Base-by-base conservation (phyloP, 139 green algal species). In the Chlorella sp. region DNA sequence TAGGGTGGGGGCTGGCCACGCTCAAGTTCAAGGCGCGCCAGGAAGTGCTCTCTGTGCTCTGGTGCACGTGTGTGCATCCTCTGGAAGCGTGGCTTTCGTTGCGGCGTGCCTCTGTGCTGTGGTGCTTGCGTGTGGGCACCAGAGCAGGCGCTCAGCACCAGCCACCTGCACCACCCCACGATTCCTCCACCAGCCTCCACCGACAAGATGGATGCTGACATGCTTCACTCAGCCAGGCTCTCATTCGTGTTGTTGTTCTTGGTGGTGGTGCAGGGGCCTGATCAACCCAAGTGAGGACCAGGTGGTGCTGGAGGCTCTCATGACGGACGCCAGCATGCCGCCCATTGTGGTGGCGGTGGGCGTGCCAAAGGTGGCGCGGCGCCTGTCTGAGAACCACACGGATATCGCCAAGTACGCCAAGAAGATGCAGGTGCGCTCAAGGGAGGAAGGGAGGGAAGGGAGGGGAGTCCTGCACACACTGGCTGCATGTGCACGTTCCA, bases 251-350 rank as follows among this genome's bases (percentile, higher is more conserved):
- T n/a, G n/a, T n/a, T n/a, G n/a, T n/a, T n/a, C n/a, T n/a, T n/a
- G n/a, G n/a, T n/a, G n/a, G n/a, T 55, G 42, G 17, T 55, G 3
- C 69, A 74, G 51, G 69, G n/a, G 55, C 69, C 14, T 75, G n/a
- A 30, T 69, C 5, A 62, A 3, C n/a, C 70, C 70, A 1, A 36
- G 2, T 1, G 60, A 69, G 70, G 70, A 75, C 70, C 34, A 20
- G 5, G 60, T 75, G 3, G 62, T 32, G 10, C 31, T 82, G 31
- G 73, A 86, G 62, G 80, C 80, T 17, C 74, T 69, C 62, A 86
- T 86, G 81, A 77, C 65, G 30, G 73, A 77, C 30, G 72, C 61
- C n/a, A 31, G n/a, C 63, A 86, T 86, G 81, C 76, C 76, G 29
- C 76, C 74, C 5, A 83, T 80, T 17, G 77, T 83, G 73, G 66